Evolutionary conservation across 2,329 filamentous ascomycete species (phyloP), one percentile per base, ranked within the genome.

Genomic region (Lecanosticta acicola): DNA sequence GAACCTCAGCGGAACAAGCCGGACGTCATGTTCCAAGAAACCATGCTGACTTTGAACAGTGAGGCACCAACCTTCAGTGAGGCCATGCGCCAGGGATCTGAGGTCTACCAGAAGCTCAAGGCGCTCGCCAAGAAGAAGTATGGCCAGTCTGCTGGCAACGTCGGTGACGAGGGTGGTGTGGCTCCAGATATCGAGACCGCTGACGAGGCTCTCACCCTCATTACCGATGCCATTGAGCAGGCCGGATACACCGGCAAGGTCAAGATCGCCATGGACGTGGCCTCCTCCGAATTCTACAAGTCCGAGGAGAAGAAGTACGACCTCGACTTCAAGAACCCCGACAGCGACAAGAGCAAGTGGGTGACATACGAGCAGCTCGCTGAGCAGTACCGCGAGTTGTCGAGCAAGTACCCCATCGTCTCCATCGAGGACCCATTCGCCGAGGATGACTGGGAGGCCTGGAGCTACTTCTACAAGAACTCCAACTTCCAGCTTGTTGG

Each of bases 391-490:
- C 81, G 86, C 71, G 77, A 83, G 38, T 83, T 98, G 53, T 79
- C 80, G 69, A 80, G 83, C 80, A 96, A 95, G 78, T 98, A 98
- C 79, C 91, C 93, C 66, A 98, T 98, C 67, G 88, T 97, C 75
- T 87, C 82, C 73, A 97, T 98, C 64, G 93, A 98, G 78, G 93
- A 98, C 71, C 93, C 93, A 69, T 98, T 98, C 75, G 91, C 88
- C 57, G 93, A 98, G 82, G 93, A 97, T 67, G 93, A 98, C 80
- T 98, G 93, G 93, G 91, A 97, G 82, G 93, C 93, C 54, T 98
- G 93, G 93, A 94, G 87, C 83, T 95, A 97, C 84, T 98, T 97
- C 85, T 95, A 85, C 85, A 96, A 96, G 86, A 93, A 87, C 64
- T 89, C 88, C 68, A 84, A 96, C 74, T 90, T 94, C 79, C 93